These are phyloP conservation scores for Pseudoturritis turrita DNA, from an alignment of 345 rosid genomes.

Conservation along the genomic window DNA sequence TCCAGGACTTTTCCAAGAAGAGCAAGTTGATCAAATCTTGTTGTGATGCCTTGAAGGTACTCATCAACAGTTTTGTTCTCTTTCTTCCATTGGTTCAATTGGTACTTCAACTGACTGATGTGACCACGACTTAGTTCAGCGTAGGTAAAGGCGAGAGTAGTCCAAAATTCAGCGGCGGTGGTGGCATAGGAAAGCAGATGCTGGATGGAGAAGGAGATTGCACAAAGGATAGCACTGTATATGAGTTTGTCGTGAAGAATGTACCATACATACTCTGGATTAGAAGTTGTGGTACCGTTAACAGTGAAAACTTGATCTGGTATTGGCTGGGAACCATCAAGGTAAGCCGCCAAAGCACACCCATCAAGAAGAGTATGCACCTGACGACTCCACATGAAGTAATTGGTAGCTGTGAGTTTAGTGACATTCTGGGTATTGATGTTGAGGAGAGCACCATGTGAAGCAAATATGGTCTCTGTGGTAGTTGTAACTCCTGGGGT, in stretches of 20 bases:
- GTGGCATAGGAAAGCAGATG: background rate
- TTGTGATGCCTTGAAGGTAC: background rate
- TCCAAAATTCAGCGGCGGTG: background rate
- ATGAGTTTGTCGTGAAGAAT: background rate
- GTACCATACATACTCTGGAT: background rate
- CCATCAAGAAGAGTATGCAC: background rate
- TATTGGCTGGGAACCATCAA: no score
- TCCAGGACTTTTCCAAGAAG: background rate
- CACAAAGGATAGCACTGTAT: background rate
- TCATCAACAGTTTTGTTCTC: background rate
- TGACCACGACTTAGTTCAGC: background rate
- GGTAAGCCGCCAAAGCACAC: background rate
- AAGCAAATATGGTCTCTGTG: no score
- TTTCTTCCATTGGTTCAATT: background rate
- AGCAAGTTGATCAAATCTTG: background rate
- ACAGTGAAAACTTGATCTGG: no score
- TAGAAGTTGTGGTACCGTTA: background rate
- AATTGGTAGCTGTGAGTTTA: background rate
- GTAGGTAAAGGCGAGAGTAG: background rate
- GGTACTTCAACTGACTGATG: background rate
- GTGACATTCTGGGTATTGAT: background rate
- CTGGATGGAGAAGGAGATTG: background rate
- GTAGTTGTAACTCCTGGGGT: no score
- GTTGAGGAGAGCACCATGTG: background rate
- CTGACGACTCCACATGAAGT: background rate